phyloP scores from a whole-genome alignment of 805 yeast species.

The Wickerhamiella hasegawae region DNA sequence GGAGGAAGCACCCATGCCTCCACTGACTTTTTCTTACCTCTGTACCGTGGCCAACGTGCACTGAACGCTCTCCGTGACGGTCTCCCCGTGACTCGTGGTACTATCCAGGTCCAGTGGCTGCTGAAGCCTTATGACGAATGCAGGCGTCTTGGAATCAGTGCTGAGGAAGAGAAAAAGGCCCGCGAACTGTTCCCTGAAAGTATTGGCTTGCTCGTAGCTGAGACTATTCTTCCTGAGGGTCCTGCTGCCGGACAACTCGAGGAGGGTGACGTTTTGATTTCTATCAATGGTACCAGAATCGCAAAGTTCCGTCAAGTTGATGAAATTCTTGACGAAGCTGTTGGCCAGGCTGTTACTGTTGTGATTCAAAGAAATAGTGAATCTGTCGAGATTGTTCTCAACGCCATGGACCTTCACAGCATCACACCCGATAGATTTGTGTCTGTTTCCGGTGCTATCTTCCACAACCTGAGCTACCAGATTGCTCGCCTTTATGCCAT shows the following conservation, averaged over 20 bases:
- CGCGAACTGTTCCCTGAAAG: conserved; percentile 54
- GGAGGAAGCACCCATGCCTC: conserved; percentile 88
- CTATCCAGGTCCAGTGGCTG: conserved; percentile 81
- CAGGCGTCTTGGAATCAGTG: conserved; percentile 65
- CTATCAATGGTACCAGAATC: conserved; percentile 49
- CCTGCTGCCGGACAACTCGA: conserved; percentile 59
- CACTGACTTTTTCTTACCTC: conserved; percentile 82
- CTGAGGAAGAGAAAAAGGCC: conserved; percentile 54
- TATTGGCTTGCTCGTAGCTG: conserved; percentile 73
- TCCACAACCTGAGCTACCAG: conserved; percentile 76
- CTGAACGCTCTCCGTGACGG: conserved; percentile 49
- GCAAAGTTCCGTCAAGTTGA: conserved; percentile 69
- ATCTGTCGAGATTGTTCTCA: conserved; percentile 32
- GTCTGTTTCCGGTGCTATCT: conserved; percentile 73
- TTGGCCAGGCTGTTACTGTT: conserved; percentile 42
- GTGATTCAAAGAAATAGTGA: conserved; percentile 63
- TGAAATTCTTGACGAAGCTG: conserved; percentile 56
- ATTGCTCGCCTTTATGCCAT: conserved; percentile 72
- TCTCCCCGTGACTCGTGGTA: conserved; percentile 64
- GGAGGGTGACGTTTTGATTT: conserved; percentile 75
- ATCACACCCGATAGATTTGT: conserved; percentile 74
- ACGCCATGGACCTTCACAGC: conserved; percentile 59
- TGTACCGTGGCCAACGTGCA: conserved; percentile 70
- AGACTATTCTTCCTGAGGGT: conserved; percentile 66
- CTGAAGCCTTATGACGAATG: conserved; percentile 83